Conservation (phyloP, 2,329 filamentous ascomycete genomes). For the Furcasterigmium sp. region DNA sequence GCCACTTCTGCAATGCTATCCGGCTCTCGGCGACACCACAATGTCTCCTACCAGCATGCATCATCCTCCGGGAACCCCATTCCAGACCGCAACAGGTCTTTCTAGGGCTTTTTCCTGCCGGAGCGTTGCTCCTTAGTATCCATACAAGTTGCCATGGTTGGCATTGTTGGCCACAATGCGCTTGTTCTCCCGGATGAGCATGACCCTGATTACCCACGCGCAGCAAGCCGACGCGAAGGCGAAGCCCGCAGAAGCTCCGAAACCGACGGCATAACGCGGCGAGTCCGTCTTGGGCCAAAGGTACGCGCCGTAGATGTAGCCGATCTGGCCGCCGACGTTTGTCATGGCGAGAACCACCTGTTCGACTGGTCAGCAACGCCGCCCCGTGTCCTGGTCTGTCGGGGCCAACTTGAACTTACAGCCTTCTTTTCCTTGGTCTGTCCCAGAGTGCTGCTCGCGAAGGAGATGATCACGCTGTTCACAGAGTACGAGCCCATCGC, state of each 20-base stretch:
- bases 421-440: constrained; percentile 46
- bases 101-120: no score
- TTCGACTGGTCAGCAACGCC: background rate
- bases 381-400: background rate
- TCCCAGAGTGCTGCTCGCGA: constrained; percentile 35
- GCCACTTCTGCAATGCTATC: no score
- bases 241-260: constrained; percentile 38
- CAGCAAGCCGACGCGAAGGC: constrained; percentile 27
- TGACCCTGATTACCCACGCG: constrained; percentile 35
- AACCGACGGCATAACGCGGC: constrained; percentile 38
- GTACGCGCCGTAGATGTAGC: constrained; percentile 46
- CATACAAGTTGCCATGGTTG: constrained; percentile 30
- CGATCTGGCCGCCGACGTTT: constrained; percentile 38
- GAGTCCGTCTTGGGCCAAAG: constrained; percentile 39
- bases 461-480: constrained; percentile 36
- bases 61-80: no score
- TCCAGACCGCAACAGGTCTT: no score
- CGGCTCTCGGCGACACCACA: no score
- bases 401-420: constrained; percentile 12
- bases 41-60: no score
- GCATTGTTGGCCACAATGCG: constrained; percentile 26
- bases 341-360: constrained; percentile 38
- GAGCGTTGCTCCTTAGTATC: constrained; percentile 28
- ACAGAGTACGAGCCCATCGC: constrained; percentile 36
- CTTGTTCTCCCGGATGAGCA: constrained; percentile 35